Evolutionary conservation across 805 yeast species (phyloP), one percentile per base, ranked within the genome.

Genomic region (Torulaspora maleeae): DNA sequence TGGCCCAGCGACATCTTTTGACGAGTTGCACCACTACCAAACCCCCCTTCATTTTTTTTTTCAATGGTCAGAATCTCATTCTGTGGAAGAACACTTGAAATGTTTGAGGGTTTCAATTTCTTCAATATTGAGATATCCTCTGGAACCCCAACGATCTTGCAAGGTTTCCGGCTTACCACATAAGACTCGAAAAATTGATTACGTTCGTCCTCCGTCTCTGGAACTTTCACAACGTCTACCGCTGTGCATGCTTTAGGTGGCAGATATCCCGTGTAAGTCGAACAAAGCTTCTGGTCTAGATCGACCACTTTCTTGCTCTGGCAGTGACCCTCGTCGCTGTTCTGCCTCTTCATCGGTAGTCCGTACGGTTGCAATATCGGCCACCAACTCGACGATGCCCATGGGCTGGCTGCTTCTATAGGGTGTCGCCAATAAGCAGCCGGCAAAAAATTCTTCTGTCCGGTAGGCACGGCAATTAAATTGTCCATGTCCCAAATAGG

Each of bases 21-120:
- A 50, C 89, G 67, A 44, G 69, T 67, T 16, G 70, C 69, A 1
- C 88, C 88, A 37, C 81, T 75, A 1, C 91, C 91, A 64, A 77
- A 84, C 2, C 90, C 90, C 38, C 80, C 80, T 35, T 70, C 63
- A 11, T 63, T 60, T 54, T 78, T 77, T 50, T 72, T 72, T 56
- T 84, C 91, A 13, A 83, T 79, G 51, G 80, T 78, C 29, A 83
- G 56, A 22, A 56, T 48, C 27, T 54, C 56, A 16, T 68, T 60
- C 36, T 66, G 67, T 3, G 61, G 50, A 19, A 81, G 62, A 2
- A 70, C 66, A 2, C 63, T 58, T 4, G 50, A 68, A 6, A 81
- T 59, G 1, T 59, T 55, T 2, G 63, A 64, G 5, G 72, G 56
- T 8, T 57, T 54, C 48, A 79, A 70, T 4, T 55, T 37, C 1